phyloP scores from a whole-genome alignment of 2,329 filamentous ascomycete species.

The Colletotrichum paranaense region DNA sequence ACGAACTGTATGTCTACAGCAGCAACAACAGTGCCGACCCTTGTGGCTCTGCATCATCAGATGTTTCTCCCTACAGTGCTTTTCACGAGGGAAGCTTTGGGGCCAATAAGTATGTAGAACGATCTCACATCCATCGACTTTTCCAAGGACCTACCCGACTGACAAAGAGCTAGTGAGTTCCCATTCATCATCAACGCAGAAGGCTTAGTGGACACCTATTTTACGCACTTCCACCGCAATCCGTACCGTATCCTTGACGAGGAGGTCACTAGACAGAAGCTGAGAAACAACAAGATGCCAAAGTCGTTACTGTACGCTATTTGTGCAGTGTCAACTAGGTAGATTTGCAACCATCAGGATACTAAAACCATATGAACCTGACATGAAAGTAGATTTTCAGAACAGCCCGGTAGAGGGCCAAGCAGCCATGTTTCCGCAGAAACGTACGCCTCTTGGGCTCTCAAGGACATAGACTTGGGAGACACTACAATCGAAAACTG shows the following conservation, averaged over 20 bases:
- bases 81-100: constrained; percentile 4
- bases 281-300: constrained; percentile 20
- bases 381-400: constrained; percentile 4
- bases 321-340: constrained; percentile 27
- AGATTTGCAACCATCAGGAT: background rate
- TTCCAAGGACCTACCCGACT: background rate
- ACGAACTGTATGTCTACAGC: background rate
- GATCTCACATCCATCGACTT: background rate
- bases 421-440: constrained; percentile 28
- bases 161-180: background rate
- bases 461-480: constrained; percentile 8
- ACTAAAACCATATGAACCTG: background rate
- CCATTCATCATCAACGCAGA: constrained; percentile 19
- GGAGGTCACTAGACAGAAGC: background rate
- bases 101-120: constrained; percentile 1
- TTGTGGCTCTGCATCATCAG: constrained; percentile 19
- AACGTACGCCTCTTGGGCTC: constrained; percentile 21
- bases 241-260: constrained; percentile 25
- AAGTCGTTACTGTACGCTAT: constrained; percentile 16
- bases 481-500: constrained; percentile 16
- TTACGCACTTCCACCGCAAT: constrained; percentile 22
- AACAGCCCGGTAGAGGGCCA: constrained; percentile 5
- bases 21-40: background rate
- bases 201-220: constrained; percentile 22
- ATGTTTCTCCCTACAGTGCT: constrained; percentile 12